These are phyloP conservation scores for Neofusicoccum ribis DNA, from an alignment of 2,329 filamentous ascomycete genomes.

Conservation along the genomic window DNA sequence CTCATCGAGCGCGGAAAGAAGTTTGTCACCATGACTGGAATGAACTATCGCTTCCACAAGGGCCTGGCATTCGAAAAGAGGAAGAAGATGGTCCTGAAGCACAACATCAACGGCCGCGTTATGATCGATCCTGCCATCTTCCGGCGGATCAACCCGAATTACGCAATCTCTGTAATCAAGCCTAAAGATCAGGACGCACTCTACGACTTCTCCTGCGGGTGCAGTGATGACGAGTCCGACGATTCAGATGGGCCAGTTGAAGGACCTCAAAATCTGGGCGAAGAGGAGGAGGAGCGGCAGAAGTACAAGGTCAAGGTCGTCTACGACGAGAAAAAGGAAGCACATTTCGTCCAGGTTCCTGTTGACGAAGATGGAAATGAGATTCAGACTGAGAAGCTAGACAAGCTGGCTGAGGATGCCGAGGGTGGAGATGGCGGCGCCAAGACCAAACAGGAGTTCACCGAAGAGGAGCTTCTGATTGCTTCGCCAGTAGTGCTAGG, in stretches of 20 bases:
- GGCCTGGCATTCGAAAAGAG: constrained; percentile 85
- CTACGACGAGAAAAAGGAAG: constrained; percentile 33
- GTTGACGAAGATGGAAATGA: constrained; percentile 58
- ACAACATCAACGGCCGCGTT: constrained; percentile 82
- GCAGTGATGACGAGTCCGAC: constrained; percentile 52
- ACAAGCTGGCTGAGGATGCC: constrained; percentile 47
- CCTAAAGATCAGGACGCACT: constrained; percentile 60
- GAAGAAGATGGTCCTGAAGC: constrained; percentile 71
- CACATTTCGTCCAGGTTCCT: constrained; percentile 55
- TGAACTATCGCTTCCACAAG: constrained; percentile 79
- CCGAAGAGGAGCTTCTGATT: constrained; percentile 80
- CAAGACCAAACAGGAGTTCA: constrained; percentile 58
- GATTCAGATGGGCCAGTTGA: constrained; percentile 43
- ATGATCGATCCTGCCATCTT: constrained; percentile 87
- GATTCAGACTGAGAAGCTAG: constrained; percentile 58
- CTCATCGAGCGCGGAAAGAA: constrained; percentile 81
- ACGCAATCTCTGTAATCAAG: constrained; percentile 72
- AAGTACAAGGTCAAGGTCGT: constrained; percentile 10
- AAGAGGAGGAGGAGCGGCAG: constrained; percentile 18
- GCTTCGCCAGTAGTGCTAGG: constrained; percentile 82
- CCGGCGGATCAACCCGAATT: constrained; percentile 83
- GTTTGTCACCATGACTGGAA: constrained; percentile 77
- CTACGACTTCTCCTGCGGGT: constrained; percentile 55
- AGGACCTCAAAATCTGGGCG: constrained; percentile 27
- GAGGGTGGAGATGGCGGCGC: background rate